A percentile compares a stretch with the other conserved stretches of the same genome.
These are phyloP conservation scores for Takakia lepidozioides DNA, from an alignment of 225 moss, liverwort and hornwort genomes.

Conservation along the genomic window DNA sequence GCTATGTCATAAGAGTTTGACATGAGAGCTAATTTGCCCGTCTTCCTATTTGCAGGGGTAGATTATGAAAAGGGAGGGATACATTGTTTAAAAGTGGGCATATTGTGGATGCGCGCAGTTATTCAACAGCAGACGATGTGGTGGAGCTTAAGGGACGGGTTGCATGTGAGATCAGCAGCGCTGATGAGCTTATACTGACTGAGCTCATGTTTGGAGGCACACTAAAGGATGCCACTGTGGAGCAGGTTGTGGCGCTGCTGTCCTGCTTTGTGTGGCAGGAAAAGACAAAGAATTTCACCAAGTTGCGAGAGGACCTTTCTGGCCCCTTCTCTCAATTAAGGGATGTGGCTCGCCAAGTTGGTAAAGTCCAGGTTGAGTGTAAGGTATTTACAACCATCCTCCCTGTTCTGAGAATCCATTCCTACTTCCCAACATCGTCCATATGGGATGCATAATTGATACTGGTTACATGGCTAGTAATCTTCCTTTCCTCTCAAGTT, in stretches of 20 bases:
- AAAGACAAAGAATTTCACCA: conserved; percentile 54
- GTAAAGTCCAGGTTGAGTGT: conserved; percentile 80
- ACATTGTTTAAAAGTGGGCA: too few relatives aligned
- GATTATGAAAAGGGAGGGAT: too few relatives aligned
- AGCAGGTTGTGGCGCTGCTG: conserved; percentile 77
- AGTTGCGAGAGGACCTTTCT: conserved; percentile 75
- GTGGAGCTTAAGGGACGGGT: conserved; percentile 90
- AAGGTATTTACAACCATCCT: too few relatives aligned
- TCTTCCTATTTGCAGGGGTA: too few relatives aligned
- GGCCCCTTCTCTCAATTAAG: conserved; percentile 77
- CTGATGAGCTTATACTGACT: conserved; percentile 85
- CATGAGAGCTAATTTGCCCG: too few relatives aligned
- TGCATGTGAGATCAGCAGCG: conserved; percentile 95
- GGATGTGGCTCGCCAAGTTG: conserved; percentile 82
- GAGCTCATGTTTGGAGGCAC: conserved; percentile 83
- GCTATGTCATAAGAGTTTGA: too few relatives aligned
- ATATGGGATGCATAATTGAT: neutral
- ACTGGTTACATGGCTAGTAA: too few relatives aligned
- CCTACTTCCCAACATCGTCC: neutral
- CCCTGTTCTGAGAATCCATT: neutral
- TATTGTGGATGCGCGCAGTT: too few relatives aligned
- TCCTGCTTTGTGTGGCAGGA: conserved; percentile 96
- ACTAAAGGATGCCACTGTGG: conserved; percentile 65
- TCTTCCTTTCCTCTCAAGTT: too few relatives aligned
- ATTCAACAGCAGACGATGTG: conserved; percentile 75